Base-by-base conservation (phyloP, 2,329 filamentous ascomycete species). In the Ophidiomyces ophidiicola region DNA sequence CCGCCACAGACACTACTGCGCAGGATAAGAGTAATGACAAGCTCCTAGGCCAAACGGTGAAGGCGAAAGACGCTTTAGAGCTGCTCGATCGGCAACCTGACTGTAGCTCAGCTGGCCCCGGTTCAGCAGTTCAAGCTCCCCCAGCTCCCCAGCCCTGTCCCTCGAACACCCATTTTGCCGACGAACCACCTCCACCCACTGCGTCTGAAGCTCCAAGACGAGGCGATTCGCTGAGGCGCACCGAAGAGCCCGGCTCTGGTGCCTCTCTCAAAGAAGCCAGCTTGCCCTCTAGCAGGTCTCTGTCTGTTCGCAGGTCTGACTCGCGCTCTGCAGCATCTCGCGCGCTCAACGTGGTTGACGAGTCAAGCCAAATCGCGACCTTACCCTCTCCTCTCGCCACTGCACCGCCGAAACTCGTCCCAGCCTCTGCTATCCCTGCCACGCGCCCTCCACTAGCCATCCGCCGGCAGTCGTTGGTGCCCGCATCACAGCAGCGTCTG, bases 381-480 rank as follows among this genome's bases (percentile, higher is more conserved):
- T 14, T 44, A 2, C 33, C 32, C 2, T 36, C 41, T 18, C 41
- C 41, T 15, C 24, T 47, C 45, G 24, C 34, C 6, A 30, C 35
- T 42, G 12, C 32, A 44, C 37, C 15, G 48, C 38, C 39, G 46
- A 41, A 31, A 24, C n/a, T 14, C 4, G 17, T 26, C 6, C 15
- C 35, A 24, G 37, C 44, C 29, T 34, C 32, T 6, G 23, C 36
- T 6, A 31, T 11, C 23, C 36, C 46, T 33, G 31, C 53, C 21
- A 54, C 55, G 35, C 59, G 59, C 23, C 58, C 58, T 11, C 56
- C 52, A 31, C 47, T 61, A 35, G 52, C 53, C 11, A 42, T 53
- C 29, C 58, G 61, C 32, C 55, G 58, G 7, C 61, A 63, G 44
- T 63, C 60, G 40, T 52, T 64, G 33, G 54, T 63, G 25, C 55